Base-by-base conservation (phyloP, 2,329 filamentous ascomycete species). In the Exserohilum rostratum region DNA sequence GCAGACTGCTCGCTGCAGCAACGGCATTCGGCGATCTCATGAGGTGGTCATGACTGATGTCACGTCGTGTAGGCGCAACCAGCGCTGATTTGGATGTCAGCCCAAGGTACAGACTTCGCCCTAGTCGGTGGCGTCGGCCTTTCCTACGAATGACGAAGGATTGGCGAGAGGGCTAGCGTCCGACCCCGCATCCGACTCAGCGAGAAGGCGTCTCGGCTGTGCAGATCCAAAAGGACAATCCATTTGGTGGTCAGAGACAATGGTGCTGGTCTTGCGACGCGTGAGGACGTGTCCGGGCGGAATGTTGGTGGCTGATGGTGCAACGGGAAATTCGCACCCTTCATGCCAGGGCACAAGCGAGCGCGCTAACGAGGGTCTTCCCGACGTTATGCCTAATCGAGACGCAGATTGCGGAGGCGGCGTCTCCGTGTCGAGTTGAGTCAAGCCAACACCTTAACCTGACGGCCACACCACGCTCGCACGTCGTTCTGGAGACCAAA, bases 341-440 rank as follows among this genome's bases (percentile, higher is more conserved):
- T 43, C 31, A 12, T 38, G 22, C 33, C 39, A 29, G 22, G 46
- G 29, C 34, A 17, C 35, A 50, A 54, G 34, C 52, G 40, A 55
- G 17, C 5, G 35, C 40, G 38, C 35, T 50, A 39, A 35, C 31
- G 46, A 22, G 40, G 29, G 22, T 25, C 48, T 55, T 47, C 48
- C 37, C 53, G 37, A 40, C 31, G 43, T 50, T 39, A 39, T 31
- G 22, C 34, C 27, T 10, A 22, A 22, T 12, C 22, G 9, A 34
- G 47, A 46, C 30, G 42, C 20, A 40, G 20, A 29, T 17, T 20
- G 17, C 43, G 37, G 48, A 55, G 47, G 22, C 30, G n/a, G 15
- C 12, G 42, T 45, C 34, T 35, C 30, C 42, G 48, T 52, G 42
- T 35, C 30, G 17, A n/a, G 18, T 46, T 45, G 18, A 11, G 40